These are phyloP conservation scores for Starmerella floris DNA, from an alignment of 805 yeast genomes.

Conservation along the genomic window DNA sequence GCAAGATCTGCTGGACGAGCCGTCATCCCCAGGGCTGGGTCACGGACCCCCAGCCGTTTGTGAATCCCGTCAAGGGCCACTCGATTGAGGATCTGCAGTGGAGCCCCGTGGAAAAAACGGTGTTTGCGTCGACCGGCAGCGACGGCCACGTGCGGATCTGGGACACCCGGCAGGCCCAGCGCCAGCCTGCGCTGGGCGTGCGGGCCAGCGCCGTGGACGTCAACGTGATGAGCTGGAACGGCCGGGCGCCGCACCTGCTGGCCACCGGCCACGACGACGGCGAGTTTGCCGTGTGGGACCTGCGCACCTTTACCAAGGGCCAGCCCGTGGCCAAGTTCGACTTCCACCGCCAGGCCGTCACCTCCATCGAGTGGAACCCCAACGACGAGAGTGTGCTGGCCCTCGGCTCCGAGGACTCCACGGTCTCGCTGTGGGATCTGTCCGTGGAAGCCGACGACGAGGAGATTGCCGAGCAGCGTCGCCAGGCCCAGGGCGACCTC, in stretches of 20 bases:
- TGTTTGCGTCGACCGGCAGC: constrained; percentile 86
- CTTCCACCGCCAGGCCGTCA: constrained; percentile 87
- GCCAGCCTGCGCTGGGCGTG: constrained; percentile 77
- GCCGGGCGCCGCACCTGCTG: constrained; percentile 67
- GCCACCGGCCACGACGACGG: constrained; percentile 98
- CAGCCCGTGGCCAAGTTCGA: constrained; percentile 85
- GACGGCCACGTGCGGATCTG: constrained; percentile 89
- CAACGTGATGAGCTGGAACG: constrained; percentile 93
- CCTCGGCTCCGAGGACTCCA: constrained; percentile 90
- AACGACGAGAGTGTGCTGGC: constrained; percentile 91
- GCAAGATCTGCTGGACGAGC: constrained; percentile 65
- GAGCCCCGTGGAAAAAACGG: constrained; percentile 85
- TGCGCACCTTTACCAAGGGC: constrained; percentile 63
- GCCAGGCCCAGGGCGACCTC: constrained; percentile 57
- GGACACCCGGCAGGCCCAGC: constrained; percentile 91
- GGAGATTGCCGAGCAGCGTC: constrained; percentile 75
- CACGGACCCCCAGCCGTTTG: constrained; percentile 72
- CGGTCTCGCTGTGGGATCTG: constrained; percentile 94
- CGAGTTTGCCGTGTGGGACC: constrained; percentile 95
- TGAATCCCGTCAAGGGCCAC: constrained; percentile 37
- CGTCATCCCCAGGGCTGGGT: constrained; percentile 67
- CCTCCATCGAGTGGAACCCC: constrained; percentile 90
- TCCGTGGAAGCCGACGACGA: constrained; percentile 98
- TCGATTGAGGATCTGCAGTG: constrained; percentile 91
- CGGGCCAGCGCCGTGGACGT: constrained; percentile 71